Evolutionary conservation across 257 asterid genomes (phyloP), one percentile per base, ranked within the genome.

Genomic region (Nicotiana undulata): DNA sequence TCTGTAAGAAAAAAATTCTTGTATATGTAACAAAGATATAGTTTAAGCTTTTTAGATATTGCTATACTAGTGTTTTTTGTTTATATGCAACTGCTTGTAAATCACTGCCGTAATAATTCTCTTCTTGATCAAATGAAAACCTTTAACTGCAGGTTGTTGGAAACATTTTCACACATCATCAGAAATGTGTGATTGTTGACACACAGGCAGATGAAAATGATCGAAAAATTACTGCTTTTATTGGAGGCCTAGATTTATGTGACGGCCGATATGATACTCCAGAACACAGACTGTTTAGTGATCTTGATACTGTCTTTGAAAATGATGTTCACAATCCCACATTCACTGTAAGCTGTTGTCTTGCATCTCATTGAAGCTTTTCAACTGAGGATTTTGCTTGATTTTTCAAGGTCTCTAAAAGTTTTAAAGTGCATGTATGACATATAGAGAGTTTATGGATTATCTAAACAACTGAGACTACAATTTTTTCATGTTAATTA

Each of bases 211-310:
- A 76, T 17, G 97, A 94, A 32, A 92, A 94, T 82, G 88, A 90
- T 87, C 81, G 98, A 78, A 94, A 92, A 87, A 88, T 94, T 81
- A 89, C 90, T 44, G 81, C 99, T 68, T 96, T 91, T 85, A 83
- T 96, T 63, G 99, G 99, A 52, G 99, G 99, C 82, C 89, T 96
- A 28, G 99, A 96, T 83, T 91, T 96, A 79, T 96, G 98, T 61
- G 99, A 96, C 82, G 99, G 99, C 18, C 95, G 99, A 67, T 96
- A 96, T 83, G 99, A 96, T 88, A 96, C 98, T 64, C 98, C 99
- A 18, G 91, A 94, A 83, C 99, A 96, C 86, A 90, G 98, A 56
- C 60, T 96, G 52, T 90, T 88, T 81, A 84, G 86, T 75, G 95
- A 94, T 85, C 95, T 96, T 13, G 93, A 94, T 85, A 90, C 97